Base-by-base conservation (phyloP, 306 rosid genomes). In the Sicyos baderoa region DNA sequence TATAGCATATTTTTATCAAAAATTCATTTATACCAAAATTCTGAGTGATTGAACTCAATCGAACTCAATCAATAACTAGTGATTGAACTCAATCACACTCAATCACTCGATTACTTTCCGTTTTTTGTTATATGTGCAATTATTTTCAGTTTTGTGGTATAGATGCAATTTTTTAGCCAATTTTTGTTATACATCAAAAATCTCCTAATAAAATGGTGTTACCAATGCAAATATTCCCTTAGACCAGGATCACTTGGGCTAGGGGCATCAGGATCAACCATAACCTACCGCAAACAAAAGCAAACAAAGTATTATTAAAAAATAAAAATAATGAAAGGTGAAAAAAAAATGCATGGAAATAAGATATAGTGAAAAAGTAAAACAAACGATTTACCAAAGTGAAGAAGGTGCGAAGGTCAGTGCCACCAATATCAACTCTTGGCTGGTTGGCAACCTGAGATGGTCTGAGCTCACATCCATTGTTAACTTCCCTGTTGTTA, bases 251-350 rank as follows among this genome's bases (percentile, higher is more conserved):
- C 85, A 51, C 89, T 85, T 14, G 89, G 89, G 75, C 85, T 85
- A 4, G 87, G 87, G 45, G 89, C 89, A 76, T 85, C 89, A 25
- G 89, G 87, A 65, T 85, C 89, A 32, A 85, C 89, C 89, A 85
- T 80, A 52, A 70, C 81, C 89, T 85, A 71, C 27, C 25, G 47
- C 23, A 52, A 7, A 51, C 8, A 49, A 68, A 16, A 52, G 54
- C 18, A 54, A 11, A 9, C 18, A 61, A 61, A 37, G 16, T 13
- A 15, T 45, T 40, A 5, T 23, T 21, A 51, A 62, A 45, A 15
- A 15, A 0, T 4, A 15, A 25, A 18, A 7, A 25, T 19, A 23
- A 47, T 7, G 21, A 37, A 37, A 29, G 35, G 35, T 4, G 2
- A 37, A 37, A 37, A 0, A 4, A 25, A 48, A 23, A 47, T 2